A percentile compares a stretch with the other conserved stretches of the same genome.
These are phyloP conservation scores for Quercus lobata DNA, from an alignment of 331 rosid species.

Conservation along the genomic window DNA sequence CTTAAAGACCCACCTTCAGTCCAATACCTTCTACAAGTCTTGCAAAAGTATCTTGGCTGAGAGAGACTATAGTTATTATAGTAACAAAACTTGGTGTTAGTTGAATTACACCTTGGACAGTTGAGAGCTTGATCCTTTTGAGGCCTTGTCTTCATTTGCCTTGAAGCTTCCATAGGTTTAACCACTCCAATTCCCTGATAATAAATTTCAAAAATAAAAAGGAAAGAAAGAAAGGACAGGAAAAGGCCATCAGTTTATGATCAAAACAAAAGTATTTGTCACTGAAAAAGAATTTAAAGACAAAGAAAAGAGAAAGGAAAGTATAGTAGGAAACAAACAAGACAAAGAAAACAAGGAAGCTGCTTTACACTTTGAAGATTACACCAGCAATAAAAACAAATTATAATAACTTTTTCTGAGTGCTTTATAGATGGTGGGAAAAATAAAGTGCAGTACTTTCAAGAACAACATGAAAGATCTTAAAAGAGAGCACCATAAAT, in stretches of 20 bases:
- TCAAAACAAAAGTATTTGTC: conserved; percentile 13
- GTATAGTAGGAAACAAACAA: conserved; percentile 46
- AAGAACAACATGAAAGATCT: conserved; percentile 42
- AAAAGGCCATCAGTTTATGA: conserved; percentile 35
- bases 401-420: conserved; percentile 33
- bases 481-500: conserved; percentile 31
- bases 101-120: conserved; percentile 93
- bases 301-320: conserved; percentile 8
- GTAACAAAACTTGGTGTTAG: conserved; percentile 91
- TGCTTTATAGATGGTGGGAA: conserved; percentile 42
- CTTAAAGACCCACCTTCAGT: conserved; percentile 91
- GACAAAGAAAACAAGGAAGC: conserved; percentile 27
- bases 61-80: conserved; percentile 81
- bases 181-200: conserved; percentile 54
- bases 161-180: conserved; percentile 67
- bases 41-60: conserved; percentile 89
- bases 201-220: conserved; percentile 5
- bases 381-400: conserved; percentile 44
- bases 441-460: conserved; percentile 35
- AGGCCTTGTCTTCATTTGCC: conserved; percentile 65
- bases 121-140: conserved; percentile 79
- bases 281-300: conserved; percentile 2
- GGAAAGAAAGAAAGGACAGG: conserved; percentile 17
- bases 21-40: conserved; percentile 92
- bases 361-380: conserved; percentile 45